These are phyloP conservation scores for Lachnellula willkommii DNA, from an alignment of 2,329 filamentous ascomycete genomes.

Conservation along the genomic window DNA sequence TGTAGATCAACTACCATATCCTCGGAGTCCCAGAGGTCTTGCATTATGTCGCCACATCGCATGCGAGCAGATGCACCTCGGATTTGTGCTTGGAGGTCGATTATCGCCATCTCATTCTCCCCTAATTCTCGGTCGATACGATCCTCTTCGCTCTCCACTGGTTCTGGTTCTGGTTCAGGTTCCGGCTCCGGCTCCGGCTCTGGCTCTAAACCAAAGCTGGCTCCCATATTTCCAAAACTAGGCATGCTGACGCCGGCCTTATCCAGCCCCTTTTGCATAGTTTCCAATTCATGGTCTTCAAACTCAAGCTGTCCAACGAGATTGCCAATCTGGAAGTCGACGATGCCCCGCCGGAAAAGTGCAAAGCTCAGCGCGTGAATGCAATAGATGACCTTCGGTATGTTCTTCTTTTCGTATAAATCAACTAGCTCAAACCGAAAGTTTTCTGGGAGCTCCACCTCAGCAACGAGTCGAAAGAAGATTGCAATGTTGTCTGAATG, in stretches of 20 bases:
- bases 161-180: conserved; percentile 59
- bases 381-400: conserved; percentile 98
- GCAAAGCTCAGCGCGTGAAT: conserved; percentile 97
- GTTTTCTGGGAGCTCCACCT: conserved; percentile 86
- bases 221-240: conserved; percentile 95
- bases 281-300: conserved; percentile 94
- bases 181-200: conserved; percentile 64
- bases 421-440: conserved; percentile 97
- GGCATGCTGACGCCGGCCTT: conserved; percentile 94
- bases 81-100: conserved; percentile 82
- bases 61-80: conserved; percentile 75
- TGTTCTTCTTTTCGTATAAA: conserved; percentile 98
- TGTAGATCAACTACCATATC: conserved; percentile 75
- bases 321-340: conserved; percentile 94
- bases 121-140: conserved; percentile 74
- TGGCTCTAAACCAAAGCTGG: conserved; percentile 84
- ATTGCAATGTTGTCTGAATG: conserved; percentile 98
- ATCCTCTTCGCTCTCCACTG: conserved; percentile 83
- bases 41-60: conserved; percentile 76
- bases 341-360: conserved; percentile 89
- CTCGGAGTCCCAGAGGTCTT: conserved; percentile 82
- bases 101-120: conserved; percentile 66
- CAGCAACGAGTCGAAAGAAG: conserved; percentile 90
- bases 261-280: conserved; percentile 94
- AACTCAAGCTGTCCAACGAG: conserved; percentile 95